These are phyloP conservation scores for Ophiostoma ulmi DNA, from an alignment of 2,329 filamentous ascomycete species.

Conservation along the genomic window DNA sequence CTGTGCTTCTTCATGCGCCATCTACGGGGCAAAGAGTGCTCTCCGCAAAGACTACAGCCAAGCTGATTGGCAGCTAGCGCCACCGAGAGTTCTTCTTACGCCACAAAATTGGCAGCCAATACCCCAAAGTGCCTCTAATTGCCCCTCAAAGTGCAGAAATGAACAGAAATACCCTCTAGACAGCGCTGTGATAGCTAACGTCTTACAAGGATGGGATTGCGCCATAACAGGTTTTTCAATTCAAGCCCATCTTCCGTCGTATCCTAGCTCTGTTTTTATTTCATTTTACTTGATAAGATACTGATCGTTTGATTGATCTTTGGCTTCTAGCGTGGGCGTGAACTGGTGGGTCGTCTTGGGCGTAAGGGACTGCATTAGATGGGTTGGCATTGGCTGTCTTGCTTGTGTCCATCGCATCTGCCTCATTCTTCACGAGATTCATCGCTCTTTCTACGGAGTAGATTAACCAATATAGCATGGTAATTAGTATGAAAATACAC, in stretches of 20 bases:
- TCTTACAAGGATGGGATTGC: constrained; percentile 20
- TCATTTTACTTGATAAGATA: background rate
- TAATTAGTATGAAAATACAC: too few relatives aligned
- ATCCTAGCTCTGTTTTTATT: background rate
- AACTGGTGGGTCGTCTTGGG: background rate
- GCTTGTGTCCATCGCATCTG: background rate
- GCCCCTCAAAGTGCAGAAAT: background rate
- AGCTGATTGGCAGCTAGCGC: constrained; percentile 13
- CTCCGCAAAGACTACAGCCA: background rate
- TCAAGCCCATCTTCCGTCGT: background rate
- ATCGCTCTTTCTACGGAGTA: background rate
- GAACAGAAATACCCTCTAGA: background rate
- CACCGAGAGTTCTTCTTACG: background rate
- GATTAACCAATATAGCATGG: too few relatives aligned
- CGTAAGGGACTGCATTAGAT: background rate
- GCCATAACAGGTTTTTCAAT: constrained; percentile 20
- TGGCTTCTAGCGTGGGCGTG: background rate
- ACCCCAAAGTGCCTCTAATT: background rate
- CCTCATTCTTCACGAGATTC: background rate
- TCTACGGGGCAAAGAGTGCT: background rate
- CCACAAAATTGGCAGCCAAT: background rate
- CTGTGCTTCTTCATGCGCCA: too few relatives aligned
- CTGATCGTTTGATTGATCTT: background rate
- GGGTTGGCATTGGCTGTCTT: background rate
- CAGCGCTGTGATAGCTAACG: constrained; percentile 17